These are phyloP conservation scores for Endotrypanum monterogeii DNA, from an alignment of 208 protist genomes.

Conservation along the genomic window DNA sequence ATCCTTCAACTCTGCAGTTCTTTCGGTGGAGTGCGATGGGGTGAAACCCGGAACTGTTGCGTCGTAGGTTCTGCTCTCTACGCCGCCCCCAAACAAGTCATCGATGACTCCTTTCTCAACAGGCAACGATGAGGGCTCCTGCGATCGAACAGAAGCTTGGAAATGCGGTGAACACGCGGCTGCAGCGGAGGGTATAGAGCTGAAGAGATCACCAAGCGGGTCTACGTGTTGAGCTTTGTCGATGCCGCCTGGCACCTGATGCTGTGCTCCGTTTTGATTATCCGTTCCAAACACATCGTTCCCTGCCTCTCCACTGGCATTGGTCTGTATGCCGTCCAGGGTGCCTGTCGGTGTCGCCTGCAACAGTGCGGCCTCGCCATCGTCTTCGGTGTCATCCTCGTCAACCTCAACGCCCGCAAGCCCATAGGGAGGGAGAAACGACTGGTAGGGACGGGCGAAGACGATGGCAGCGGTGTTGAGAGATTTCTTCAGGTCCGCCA, in stretches of 20 bases:
- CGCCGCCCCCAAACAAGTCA: constrained; percentile 31
- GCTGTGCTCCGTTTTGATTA: constrained; percentile 13
- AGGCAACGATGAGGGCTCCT: neutral
- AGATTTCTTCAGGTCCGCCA: constrained; percentile 88
- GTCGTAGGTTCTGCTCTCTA: neutral
- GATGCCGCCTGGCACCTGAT: constrained; percentile 7
- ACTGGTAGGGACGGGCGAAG: constrained; percentile 95
- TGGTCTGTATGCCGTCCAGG: neutral
- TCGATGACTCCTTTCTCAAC: constrained; percentile 9
- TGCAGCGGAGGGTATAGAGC: constrained; percentile 1
- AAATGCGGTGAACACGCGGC: constrained; percentile 1
- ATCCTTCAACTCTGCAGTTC: constrained; percentile 34
- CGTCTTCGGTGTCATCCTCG: constrained; percentile 74
- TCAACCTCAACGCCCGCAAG: constrained; percentile 53
- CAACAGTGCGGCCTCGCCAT: constrained; percentile 44
- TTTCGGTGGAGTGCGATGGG: constrained; percentile 2
- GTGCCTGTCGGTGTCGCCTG: constrained; percentile 29
- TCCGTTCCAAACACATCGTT: constrained; percentile 23
- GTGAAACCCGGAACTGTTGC: neutral
- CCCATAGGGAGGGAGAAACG: constrained; percentile 93
- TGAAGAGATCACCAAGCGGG: constrained; percentile 55
- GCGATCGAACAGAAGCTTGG: neutral
- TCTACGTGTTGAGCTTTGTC: constrained; percentile 28
- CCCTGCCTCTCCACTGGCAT: neutral
- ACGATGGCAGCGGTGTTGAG: constrained; percentile 95